phyloP scores from a whole-genome alignment of 2,329 filamentous ascomycete species.

The Lizonia empirigonia region DNA sequence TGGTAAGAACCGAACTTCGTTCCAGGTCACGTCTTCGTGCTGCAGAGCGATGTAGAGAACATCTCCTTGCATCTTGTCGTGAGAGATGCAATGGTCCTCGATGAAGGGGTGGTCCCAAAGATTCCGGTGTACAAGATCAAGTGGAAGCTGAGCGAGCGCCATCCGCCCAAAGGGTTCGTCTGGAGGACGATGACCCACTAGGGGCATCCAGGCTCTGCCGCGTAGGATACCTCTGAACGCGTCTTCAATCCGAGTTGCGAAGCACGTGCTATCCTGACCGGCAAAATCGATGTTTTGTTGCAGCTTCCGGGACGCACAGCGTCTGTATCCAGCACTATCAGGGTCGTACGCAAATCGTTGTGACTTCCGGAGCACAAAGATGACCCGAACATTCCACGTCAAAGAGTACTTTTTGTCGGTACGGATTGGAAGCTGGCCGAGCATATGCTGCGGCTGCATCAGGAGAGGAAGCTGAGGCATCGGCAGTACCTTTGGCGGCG shows the following conservation, averaged over 20 bases:
- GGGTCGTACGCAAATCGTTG: constrained; percentile 48
- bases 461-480: constrained; percentile 37
- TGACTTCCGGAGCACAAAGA: constrained; percentile 46
- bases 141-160: constrained; percentile 43
- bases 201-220: constrained; percentile 49
- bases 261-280: constrained; percentile 46
- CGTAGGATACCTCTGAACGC: constrained; percentile 46
- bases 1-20: constrained; percentile 47
- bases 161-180: constrained; percentile 49
- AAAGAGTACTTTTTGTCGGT: constrained; percentile 47
- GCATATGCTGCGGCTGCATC: constrained; percentile 36
- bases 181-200: constrained; percentile 46
- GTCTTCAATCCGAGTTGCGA: constrained; percentile 45
- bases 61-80: constrained; percentile 51
- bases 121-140: constrained; percentile 40
- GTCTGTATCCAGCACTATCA: constrained; percentile 46
- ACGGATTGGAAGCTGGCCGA: constrained; percentile 45
- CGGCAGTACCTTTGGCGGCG: constrained; percentile 33
- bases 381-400: constrained; percentile 46
- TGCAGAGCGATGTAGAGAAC: constrained; percentile 49
- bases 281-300: constrained; percentile 47
- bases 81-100: constrained; percentile 49
- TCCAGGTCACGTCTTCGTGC: constrained; percentile 49
- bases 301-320: constrained; percentile 48
- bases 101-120: constrained; percentile 50